Evolutionary conservation across 2,329 filamentous ascomycete genomes (phyloP).

Genomic region (Colletotrichum eleusines): DNA sequence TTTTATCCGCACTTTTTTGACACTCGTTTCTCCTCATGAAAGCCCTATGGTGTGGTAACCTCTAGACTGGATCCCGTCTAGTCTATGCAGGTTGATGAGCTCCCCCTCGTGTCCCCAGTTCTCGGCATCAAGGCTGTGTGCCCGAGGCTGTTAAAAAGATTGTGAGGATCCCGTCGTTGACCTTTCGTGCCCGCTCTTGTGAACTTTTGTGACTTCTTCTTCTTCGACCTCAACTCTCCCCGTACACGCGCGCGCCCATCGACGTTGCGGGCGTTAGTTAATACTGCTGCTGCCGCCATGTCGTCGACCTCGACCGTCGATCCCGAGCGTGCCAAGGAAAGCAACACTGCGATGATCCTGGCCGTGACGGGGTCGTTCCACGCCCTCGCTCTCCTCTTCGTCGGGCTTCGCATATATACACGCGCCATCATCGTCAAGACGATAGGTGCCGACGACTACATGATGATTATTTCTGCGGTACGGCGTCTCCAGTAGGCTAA

Average conservation of each 20-base stretch:
- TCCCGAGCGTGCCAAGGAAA: slow-evolving; percentile 46
- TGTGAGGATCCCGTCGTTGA: slow-evolving; percentile 8
- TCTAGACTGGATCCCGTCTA: background rate
- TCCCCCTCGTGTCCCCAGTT: background rate
- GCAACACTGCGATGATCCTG: slow-evolving; percentile 45
- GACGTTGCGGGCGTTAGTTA: slow-evolving; percentile 6
- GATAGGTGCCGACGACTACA: slow-evolving; percentile 47
- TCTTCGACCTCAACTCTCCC: background rate
- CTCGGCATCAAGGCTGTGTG: background rate
- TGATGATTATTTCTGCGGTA: slow-evolving; percentile 48
- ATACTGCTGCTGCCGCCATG: slow-evolving; percentile 18
- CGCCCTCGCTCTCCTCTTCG: slow-evolving; percentile 44
- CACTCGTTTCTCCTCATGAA: background rate
- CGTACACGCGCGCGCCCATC: background rate
- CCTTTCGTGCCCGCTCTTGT: background rate
- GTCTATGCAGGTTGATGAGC: background rate
- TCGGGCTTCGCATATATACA: slow-evolving; percentile 42
- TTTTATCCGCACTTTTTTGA: background rate
- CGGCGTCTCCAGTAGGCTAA: slow-evolving; percentile 9
- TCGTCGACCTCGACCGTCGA: slow-evolving; percentile 23
- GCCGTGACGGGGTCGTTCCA: slow-evolving; percentile 44
- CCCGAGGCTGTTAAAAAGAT: slow-evolving; percentile 28
- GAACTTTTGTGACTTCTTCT: background rate
- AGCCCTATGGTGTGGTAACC: slow-evolving; percentile 3
- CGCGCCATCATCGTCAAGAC: slow-evolving; percentile 43